Evolutionary conservation across 2,329 filamentous ascomycete species (phyloP), one percentile per base, ranked within the genome.

Genomic region (Calonectria leucothoes): DNA sequence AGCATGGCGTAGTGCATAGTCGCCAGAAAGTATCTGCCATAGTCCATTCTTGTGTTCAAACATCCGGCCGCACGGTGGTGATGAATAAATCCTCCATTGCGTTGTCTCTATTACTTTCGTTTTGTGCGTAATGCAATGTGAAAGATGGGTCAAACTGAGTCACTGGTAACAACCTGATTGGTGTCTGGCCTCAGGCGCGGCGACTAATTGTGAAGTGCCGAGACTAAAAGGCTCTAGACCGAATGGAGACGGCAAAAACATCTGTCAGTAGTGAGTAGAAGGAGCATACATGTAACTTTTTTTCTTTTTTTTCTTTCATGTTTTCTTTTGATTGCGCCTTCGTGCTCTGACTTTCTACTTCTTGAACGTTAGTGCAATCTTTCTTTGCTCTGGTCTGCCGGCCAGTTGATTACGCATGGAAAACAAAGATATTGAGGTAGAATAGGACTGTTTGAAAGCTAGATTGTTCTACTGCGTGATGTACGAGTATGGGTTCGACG

Each of bases 1-100:
- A 91, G 86, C 33, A 87, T 90, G 6, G 90, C 90, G 78, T 91
- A 91, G 84, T 91, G 90, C 79, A 92, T 83, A 71, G 91, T 82
- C 77, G 37, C 84, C 82, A 0, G 89, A 91, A 4, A 84, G 85
- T 71, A 88, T 85, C 55, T 89, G 25, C 88, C 87, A 82, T 90
- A 91, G 83, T 90, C 89, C 75, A 91, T 83, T 64, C 91, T 81
- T 33, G 91, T 81, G 49, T 87, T 87, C 80, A 85, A 86, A 69
- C 90, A 90, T 82, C 90, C 90, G 81, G 88, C 59, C 85, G 85
- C 49, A 86, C 88, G 61, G 89, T n/a, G n/a, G n/a, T n/a, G n/a
- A n/a, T n/a, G n/a, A n/a, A n/a, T 88, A 52, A 88, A 87, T 25
- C 88, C 88, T 23, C 90, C 89, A 69, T 91, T 91, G 73, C 89